These are phyloP conservation scores for Takakia lepidozioides DNA, from an alignment of 225 moss, liverwort and hornwort species.

Conservation along the genomic window DNA sequence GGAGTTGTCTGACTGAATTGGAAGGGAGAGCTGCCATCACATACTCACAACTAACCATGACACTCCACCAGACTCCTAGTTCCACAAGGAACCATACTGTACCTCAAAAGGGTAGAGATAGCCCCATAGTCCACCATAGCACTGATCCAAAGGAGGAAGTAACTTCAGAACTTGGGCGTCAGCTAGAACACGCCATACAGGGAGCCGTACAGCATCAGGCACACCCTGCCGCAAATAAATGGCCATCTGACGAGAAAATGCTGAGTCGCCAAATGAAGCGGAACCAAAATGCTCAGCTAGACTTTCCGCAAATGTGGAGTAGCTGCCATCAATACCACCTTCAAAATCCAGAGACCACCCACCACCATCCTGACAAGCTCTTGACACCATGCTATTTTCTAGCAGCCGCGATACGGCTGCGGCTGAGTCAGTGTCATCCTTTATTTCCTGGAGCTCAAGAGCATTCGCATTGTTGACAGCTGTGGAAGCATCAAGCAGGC, in stretches of 20 bases:
- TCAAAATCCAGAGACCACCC: conserved; percentile 51
- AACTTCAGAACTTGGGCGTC: conserved; percentile 67
- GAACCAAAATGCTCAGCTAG: conserved; percentile 80
- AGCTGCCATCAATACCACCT: conserved; percentile 63
- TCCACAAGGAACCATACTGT: conserved; percentile 3
- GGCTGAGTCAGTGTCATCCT: background rate
- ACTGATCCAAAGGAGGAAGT: conserved; percentile 66
- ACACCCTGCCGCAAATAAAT: conserved; percentile 61
- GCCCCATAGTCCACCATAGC: conserved; percentile 46
- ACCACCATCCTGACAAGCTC: no score
- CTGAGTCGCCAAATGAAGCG: conserved; percentile 68
- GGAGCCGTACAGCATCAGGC: conserved; percentile 55
- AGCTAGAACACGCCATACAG: conserved; percentile 63
- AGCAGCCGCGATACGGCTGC: background rate
- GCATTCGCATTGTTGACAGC: background rate
- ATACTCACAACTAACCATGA: background rate
- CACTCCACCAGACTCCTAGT: background rate
- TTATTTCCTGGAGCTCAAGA: no score
- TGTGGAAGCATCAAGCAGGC: conserved; percentile 24
- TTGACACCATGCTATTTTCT: no score
- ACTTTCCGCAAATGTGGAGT: conserved; percentile 61
- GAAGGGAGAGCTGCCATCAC: background rate
- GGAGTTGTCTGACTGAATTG: no score
- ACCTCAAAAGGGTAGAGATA: conserved; percentile 79
- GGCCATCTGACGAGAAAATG: conserved; percentile 84